These are phyloP conservation scores for Fusarium dlaminii DNA, from an alignment of 2,329 filamentous ascomycete genomes.

Conservation along the genomic window DNA sequence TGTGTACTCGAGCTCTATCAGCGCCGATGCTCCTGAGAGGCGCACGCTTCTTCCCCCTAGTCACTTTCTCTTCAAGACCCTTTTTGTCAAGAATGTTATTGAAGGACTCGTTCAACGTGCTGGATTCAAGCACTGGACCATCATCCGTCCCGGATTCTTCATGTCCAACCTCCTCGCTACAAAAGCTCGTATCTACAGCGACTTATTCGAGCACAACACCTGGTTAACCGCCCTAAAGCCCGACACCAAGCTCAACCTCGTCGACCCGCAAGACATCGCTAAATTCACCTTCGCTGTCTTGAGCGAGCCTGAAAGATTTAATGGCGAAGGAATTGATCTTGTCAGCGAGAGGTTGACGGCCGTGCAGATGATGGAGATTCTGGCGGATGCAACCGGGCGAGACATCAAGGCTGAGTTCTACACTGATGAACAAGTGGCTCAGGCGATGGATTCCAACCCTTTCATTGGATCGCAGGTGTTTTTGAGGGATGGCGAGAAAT, in stretches of 20 bases:
- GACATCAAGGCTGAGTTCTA: background rate
- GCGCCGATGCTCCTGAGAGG: background rate
- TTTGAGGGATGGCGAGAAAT: background rate
- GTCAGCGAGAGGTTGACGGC: background rate
- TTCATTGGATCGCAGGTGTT: background rate
- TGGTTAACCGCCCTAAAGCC: background rate
- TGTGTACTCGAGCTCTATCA: background rate
- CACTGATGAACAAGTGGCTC: background rate
- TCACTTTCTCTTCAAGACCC: background rate
- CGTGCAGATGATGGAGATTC: background rate
- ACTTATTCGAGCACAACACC: background rate
- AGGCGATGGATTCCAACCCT: accelerated
- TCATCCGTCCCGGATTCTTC: background rate
- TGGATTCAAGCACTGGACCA: background rate
- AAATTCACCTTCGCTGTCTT: background rate
- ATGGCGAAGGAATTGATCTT: background rate
- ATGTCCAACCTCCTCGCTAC: background rate
- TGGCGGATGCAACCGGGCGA: background rate
- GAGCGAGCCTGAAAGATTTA: accelerated
- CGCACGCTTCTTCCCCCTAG: background rate
- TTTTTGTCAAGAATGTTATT: background rate
- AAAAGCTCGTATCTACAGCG: background rate
- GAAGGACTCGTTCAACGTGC: background rate
- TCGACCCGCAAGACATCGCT: background rate
- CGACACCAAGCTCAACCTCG: background rate